Percentiles rank a stretch among this genome's conserved stretches.
These are phyloP conservation scores for Coemansia sp. DNA, from an alignment of 192 early-diverging fungal genomes.

Conservation along the genomic window DNA sequence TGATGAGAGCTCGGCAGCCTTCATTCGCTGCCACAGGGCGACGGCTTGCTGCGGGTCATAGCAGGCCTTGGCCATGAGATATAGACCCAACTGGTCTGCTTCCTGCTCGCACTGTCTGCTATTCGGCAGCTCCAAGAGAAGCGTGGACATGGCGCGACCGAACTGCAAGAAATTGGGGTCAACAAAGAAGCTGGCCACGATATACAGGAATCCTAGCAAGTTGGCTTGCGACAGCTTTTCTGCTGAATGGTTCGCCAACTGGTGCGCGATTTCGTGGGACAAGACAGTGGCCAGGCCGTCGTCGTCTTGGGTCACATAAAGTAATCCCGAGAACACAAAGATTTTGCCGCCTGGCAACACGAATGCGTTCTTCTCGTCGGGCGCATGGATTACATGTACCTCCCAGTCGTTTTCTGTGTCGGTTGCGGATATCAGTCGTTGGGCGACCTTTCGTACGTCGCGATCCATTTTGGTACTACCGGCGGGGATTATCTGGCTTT, in stretches of 20 bases:
- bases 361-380: slow-evolving; percentile 84
- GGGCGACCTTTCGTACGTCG: slow-evolving; percentile 72
- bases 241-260: slow-evolving; percentile 85
- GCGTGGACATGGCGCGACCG: slow-evolving; percentile 63
- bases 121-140: slow-evolving; percentile 84
- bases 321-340: slow-evolving; percentile 95
- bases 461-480: slow-evolving; percentile 59
- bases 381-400: slow-evolving; percentile 82
- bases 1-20: slow-evolving; percentile 36
- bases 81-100: slow-evolving; percentile 88
- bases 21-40: slow-evolving; percentile 86
- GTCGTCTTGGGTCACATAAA: slow-evolving; percentile 77
- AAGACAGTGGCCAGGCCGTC: slow-evolving; percentile 91
- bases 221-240: slow-evolving; percentile 83
- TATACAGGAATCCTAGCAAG: slow-evolving; percentile 60
- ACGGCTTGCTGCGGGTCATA: slow-evolving; percentile 83
- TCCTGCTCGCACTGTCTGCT: slow-evolving; percentile 88
- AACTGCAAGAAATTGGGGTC: slow-evolving; percentile 64
- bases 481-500: slow-evolving; percentile 66
- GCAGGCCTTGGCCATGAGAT: slow-evolving; percentile 91
- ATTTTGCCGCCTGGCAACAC: slow-evolving; percentile 94
- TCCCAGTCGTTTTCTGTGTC: slow-evolving; percentile 82
- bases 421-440: slow-evolving; percentile 67
- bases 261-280: slow-evolving; percentile 94
- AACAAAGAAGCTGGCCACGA: slow-evolving; percentile 66